Evolutionary conservation across 495 filamentous ascomycete genomes (phyloP), one percentile per base, ranked within the genome.

Genomic region (Daldinia decipiens): DNA sequence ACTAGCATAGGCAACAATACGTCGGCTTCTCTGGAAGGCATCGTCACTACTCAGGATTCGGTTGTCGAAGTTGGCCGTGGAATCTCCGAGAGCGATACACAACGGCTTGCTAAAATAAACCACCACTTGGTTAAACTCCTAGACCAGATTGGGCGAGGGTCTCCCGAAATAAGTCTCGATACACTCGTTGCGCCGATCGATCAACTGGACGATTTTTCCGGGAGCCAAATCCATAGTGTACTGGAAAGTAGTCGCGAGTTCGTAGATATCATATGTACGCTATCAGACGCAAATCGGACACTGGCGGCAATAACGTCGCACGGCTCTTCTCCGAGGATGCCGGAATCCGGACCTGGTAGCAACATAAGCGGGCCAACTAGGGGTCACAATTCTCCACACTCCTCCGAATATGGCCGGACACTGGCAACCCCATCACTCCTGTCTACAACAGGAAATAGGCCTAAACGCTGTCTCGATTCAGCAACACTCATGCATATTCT

Each of bases 401-500:
- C 15, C 0, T 36, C 26, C n/a, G 50, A 47, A 38, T 5, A 56
- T 29, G 45, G 27, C 36, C 51, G 32, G 6, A 8, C 56, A 24
- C 19, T n/a, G n/a, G 50, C 57, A 21, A 29, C 15, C 5, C 12
- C 51, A 17, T 26, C 51, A 11, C 17, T 36, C 15, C 12, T 29
- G 7, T 29, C 27, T 13, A 27, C 67, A 31, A n/a, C 27, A 13
- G 45, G 21, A 6, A 29, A 38, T 19, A 29, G 7, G 34, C 21
- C 57, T 5, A 26, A 5, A n/a, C 19, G 32, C 8, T 21, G 6
- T 24, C 19, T 66, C 4, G 66, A 73, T n/a, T 36, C 62, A 26
- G 32, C 73, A 43, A 70, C 62, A 19, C 58, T 73, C 1, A 36
- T 75, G 12, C 70, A 70, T 54, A 56, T 70, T 17, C 66, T 73